Evolutionary conservation across 2,329 filamentous ascomycete genomes (phyloP).

Genomic region (Coniochaeta pulveracea): DNA sequence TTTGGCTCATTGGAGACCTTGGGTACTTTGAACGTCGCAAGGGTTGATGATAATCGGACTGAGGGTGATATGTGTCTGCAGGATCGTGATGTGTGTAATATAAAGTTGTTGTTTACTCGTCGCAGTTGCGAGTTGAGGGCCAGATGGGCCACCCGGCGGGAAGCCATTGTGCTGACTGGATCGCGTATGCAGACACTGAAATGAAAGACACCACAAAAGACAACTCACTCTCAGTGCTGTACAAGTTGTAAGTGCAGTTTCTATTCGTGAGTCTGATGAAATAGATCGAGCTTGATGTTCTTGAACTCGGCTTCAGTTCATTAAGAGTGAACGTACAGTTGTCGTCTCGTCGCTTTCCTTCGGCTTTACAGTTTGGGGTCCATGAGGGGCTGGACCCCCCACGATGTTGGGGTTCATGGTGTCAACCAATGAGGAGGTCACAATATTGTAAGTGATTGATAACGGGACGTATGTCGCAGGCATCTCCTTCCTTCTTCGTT

Average conservation of each 20-base stretch:
- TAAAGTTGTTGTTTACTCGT: constrained; percentile 9
- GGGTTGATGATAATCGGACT: constrained; percentile 36
- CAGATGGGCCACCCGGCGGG: not conserved
- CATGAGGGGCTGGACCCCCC: constrained; percentile 1
- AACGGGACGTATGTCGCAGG: too few relatives aligned
- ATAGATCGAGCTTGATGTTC: too few relatives aligned
- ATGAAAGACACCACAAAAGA: too few relatives aligned
- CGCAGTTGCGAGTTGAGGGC: constrained; percentile 3
- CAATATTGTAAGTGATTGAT: too few relatives aligned
- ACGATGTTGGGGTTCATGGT: constrained; percentile 2
- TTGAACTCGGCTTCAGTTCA: too few relatives aligned
- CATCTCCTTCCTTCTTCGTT: too few relatives aligned
- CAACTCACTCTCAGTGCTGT: too few relatives aligned
- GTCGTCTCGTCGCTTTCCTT: constrained; percentile 14
- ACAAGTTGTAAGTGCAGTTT: too few relatives aligned
- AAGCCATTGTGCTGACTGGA: constrained; percentile 2
- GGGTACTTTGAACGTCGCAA: constrained; percentile 82
- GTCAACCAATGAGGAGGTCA: too few relatives aligned
- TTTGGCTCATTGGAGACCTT: constrained; percentile 91
- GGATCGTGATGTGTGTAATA: constrained; percentile 7
- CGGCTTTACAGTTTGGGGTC: constrained; percentile 14
- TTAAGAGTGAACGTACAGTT: too few relatives aligned
- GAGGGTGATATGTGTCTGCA: not conserved
- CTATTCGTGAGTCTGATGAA: too few relatives aligned
- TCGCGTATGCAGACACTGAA: too few relatives aligned